These are phyloP conservation scores for Marasmius fiardii DNA, from an alignment of 1,284 basidiomycete genomes.

Conservation along the genomic window DNA sequence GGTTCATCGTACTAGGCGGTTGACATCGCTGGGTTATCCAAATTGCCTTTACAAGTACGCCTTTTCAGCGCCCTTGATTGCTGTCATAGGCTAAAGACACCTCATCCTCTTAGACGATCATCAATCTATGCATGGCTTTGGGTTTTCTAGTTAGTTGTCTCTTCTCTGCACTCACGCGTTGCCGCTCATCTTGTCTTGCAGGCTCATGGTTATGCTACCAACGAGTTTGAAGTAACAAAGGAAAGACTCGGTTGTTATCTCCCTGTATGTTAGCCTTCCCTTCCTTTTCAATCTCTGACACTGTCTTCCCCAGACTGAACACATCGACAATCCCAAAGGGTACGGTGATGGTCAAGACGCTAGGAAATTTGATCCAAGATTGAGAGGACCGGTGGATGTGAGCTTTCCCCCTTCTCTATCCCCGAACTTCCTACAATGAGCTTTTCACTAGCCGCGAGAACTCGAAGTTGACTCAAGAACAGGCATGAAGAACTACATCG, in stretches of 20 bases:
- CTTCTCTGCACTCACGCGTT: not conserved
- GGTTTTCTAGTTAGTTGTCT: slow-evolving; percentile 63
- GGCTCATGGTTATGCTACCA: slow-evolving; percentile 83
- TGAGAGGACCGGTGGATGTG: slow-evolving; percentile 71
- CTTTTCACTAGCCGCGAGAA: slow-evolving; percentile 58
- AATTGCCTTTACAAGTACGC: slow-evolving; percentile 60
- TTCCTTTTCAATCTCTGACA: not conserved
- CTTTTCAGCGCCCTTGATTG: slow-evolving; percentile 1
- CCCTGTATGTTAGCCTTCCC: slow-evolving; percentile 44
- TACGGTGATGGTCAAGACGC: slow-evolving; percentile 88
- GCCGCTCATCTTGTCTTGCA: slow-evolving; percentile 24
- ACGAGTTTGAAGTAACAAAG: slow-evolving; percentile 87
- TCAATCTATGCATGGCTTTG: slow-evolving; percentile 88
- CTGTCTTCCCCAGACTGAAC: slow-evolving; percentile 58
- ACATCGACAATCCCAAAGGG: slow-evolving; percentile 87
- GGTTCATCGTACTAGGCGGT: slow-evolving; percentile 58
- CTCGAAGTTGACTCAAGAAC: slow-evolving; percentile 83
- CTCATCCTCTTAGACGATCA: slow-evolving; percentile 73
- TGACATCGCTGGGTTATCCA: slow-evolving; percentile 80
- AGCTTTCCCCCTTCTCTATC: slow-evolving; percentile 15
- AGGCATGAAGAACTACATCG: slow-evolving; percentile 97
- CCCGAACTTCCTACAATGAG: slow-evolving; percentile 1
- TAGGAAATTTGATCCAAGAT: slow-evolving; percentile 66
- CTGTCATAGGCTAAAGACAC: not conserved
- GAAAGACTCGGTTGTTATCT: slow-evolving; percentile 88